phyloP scores from a whole-genome alignment of 352 stramenopile genomes.

The Phytopythium kandeliae region DNA sequence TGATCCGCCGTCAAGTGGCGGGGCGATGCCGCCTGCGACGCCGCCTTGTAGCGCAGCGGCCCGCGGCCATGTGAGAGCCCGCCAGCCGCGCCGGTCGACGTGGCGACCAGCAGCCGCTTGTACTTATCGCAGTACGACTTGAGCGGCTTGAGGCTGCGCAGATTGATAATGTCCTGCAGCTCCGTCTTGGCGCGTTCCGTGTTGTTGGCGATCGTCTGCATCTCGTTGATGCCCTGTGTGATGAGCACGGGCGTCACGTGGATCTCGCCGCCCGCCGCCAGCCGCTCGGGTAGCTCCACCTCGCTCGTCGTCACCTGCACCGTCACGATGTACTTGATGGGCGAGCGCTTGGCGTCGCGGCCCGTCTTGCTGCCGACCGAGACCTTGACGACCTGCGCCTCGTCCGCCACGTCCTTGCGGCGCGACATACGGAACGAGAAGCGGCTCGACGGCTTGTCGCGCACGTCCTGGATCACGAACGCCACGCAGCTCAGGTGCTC shows the following conservation, averaged over 20 bases:
- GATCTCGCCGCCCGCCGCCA: slow-evolving; percentile 70
- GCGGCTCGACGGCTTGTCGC: slow-evolving; percentile 78
- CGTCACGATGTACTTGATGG: slow-evolving; percentile 82
- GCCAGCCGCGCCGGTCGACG: slow-evolving; percentile 27
- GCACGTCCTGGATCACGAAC: slow-evolving; percentile 84
- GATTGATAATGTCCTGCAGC: slow-evolving; percentile 88
- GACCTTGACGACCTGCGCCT: slow-evolving; percentile 76
- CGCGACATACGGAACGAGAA: slow-evolving; percentile 86
- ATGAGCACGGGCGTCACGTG: slow-evolving; percentile 81
- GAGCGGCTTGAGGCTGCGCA: slow-evolving; percentile 75
- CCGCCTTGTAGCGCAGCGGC: slow-evolving; percentile 47
- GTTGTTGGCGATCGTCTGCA: slow-evolving; percentile 93
- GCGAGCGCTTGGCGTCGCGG: slow-evolving; percentile 39
- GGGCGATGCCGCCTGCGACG: slow-evolving; percentile 39
- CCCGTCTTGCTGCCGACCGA: slow-evolving; percentile 56
- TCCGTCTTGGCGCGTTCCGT: slow-evolving; percentile 85
- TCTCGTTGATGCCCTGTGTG: slow-evolving; percentile 93
- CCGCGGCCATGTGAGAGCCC: slow-evolving; percentile 22
- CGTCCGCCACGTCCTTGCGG: slow-evolving; percentile 68
- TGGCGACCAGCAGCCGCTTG: slow-evolving; percentile 44
- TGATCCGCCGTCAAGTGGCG: slow-evolving; percentile 69
- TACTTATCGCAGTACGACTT: slow-evolving; percentile 87
- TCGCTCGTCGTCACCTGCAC: slow-evolving; percentile 73
- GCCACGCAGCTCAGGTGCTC: slow-evolving; percentile 79
- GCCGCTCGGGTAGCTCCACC: slow-evolving; percentile 65